A percentile compares a stretch with the other conserved stretches of the same genome.
Evolutionary conservation across 768 basidiomycete genomes (phyloP).

Genomic region (Lentinula aciculospora): DNA sequence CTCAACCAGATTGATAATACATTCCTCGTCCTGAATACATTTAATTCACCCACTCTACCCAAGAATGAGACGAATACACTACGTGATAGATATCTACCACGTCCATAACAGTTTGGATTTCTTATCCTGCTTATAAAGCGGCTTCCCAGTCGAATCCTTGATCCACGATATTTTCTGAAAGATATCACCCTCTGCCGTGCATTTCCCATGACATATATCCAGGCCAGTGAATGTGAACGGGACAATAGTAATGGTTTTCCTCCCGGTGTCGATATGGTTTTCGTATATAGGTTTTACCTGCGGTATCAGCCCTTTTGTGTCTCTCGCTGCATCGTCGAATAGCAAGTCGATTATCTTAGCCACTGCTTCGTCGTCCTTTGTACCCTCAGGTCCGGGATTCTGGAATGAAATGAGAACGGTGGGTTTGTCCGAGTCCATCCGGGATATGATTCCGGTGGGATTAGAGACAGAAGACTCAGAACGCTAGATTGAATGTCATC

Average conservation of each 20-base stretch:
- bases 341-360: background rate
- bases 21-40: too few species aligned
- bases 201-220: background rate
- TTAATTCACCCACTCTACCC: too few species aligned
- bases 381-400: background rate
- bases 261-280: background rate
- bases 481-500: background rate
- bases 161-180: background rate
- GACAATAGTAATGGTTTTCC: background rate
- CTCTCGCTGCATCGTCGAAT: background rate
- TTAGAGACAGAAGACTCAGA: background rate
- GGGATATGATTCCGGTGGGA: background rate
- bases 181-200: background rate
- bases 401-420: background rate
- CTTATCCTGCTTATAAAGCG: background rate
- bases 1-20: too few species aligned
- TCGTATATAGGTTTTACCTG: background rate
- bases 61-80: too few species aligned
- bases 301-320: background rate
- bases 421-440: background rate
- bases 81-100: too few species aligned
- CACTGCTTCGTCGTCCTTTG: background rate
- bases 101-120: too few species aligned
- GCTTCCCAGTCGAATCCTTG: background rate
- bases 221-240: background rate